Base-by-base conservation (phyloP, 2,329 filamentous ascomycete genomes). In the Neofusicoccum umdonicola region DNA sequence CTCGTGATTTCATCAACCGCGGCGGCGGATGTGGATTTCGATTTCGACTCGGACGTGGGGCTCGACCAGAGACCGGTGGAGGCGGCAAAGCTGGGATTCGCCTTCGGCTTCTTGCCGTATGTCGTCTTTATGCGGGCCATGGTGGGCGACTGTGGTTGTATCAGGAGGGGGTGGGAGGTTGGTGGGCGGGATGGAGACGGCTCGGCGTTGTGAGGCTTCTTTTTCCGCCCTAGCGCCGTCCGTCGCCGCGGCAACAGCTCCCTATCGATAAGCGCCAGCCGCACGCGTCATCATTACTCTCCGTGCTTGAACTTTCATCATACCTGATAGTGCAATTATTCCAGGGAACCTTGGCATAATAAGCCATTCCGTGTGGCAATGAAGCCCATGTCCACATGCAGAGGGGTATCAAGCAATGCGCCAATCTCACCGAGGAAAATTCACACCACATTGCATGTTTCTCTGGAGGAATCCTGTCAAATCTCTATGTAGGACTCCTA, bases 21-120 rank as follows among this genome's bases (percentile, higher is more conserved):
- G 13, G 17, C 22, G 4, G 34, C 47, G 22, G 42, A 15, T 9
- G 45, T n/a, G 22, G 44, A 39, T 39, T 31, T 31, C 27, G 27
- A 31, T 5, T 52, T 65, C 12, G 51, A 4, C 9, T 45, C 47
- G 15, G 45, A n/a, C 3, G 54, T 35, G 3, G 63, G 63, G 45
- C 63, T 65, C 5, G 63, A 60, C 44, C 44, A 65, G 45, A 65
- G 31, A 37, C 31, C 39, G n/a, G 54, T 37, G 42, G 48, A 50
- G 44, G 42, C 7, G 17, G 44, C 19, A 45, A 65, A 65, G 9
- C 54, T 27, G 34, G 45, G 15, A 11, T 8, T 45, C 5, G 27
- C n/a, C 22, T 65, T 65, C 7, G 63, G 56, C 5, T 35, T 45
- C 47, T 61, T 65, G 13, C 63, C 63, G 27, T 65, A 65, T 7